Evolutionary conservation across 192 early-diverging fungal species (phyloP).

Genomic region (Pecoramyces ruminantium): DNA sequence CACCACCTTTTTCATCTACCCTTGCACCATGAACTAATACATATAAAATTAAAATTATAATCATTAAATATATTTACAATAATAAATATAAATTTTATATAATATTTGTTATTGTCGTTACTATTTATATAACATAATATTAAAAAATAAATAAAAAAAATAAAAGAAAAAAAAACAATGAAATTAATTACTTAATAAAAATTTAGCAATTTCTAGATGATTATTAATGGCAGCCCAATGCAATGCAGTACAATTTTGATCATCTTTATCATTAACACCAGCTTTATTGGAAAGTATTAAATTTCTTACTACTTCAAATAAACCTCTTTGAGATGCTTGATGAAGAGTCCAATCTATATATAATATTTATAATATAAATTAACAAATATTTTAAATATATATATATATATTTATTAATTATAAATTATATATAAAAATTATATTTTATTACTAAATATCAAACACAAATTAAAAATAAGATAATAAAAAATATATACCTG

Average conservation of each 20-base stretch:
- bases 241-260: conserved; percentile 52
- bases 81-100: too few species aligned
- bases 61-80: too few species aligned
- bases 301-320: background rate
- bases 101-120: conserved; percentile 6
- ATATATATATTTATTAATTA: too few species aligned
- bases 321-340: background rate
- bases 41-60: too few species aligned
- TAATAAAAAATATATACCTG: background rate
- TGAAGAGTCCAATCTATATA: background rate
- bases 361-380: background rate
- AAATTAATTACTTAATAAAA: background rate
- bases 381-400: too few species aligned
- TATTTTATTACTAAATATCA: too few species aligned
- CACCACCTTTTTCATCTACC: conserved; percentile 57
- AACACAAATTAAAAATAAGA: too few species aligned
- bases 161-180: too few species aligned
- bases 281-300: conserved; percentile 3
- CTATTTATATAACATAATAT: background rate
- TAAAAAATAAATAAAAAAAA: too few species aligned
- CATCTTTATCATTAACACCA: conserved; percentile 33
- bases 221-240: conserved; percentile 67
- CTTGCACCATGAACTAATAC: conserved; percentile 46
- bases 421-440: too few species aligned
- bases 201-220: background rate